phyloP scores from a whole-genome alignment of 805 yeast species.

The Vanderwaltozyma polyspora region DNA sequence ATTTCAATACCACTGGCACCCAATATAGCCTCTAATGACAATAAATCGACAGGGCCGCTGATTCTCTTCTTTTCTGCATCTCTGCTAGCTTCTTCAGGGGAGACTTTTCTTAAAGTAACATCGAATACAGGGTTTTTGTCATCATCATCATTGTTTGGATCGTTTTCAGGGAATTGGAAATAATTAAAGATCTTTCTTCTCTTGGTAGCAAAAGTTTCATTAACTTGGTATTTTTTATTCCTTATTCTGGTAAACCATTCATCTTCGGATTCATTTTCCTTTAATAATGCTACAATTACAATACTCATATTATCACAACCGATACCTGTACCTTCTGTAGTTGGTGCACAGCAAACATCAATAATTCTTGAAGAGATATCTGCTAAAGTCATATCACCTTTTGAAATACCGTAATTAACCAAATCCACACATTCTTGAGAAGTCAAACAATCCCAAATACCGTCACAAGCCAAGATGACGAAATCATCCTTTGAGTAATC shows the following conservation, averaged over 20 bases:
- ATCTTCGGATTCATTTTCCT: slow-evolving; percentile 37
- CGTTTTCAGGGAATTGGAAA: slow-evolving; percentile 38
- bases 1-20: slow-evolving; percentile 26
- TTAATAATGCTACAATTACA: slow-evolving; percentile 71
- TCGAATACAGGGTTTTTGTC: slow-evolving; percentile 9
- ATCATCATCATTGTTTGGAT: slow-evolving; percentile 24
- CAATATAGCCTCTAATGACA: slow-evolving; percentile 24
- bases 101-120: slow-evolving; percentile 12
- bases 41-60: slow-evolving; percentile 17
- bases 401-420: slow-evolving; percentile 79
- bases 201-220: slow-evolving; percentile 33
- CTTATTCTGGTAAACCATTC: slow-evolving; percentile 53
- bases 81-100: neutral
- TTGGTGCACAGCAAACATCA: slow-evolving; percentile 94
- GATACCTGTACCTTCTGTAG: slow-evolving; percentile 84
- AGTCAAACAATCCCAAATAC: slow-evolving; percentile 96
- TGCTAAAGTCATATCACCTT: slow-evolving; percentile 47
- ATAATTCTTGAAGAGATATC: slow-evolving; percentile 80
- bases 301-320: slow-evolving; percentile 99
- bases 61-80: neutral
- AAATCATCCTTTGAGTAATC: slow-evolving; percentile 70
- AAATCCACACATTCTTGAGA: slow-evolving; percentile 91
- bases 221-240: slow-evolving; percentile 25
- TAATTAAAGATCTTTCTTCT: slow-evolving; percentile 39
- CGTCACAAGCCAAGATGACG: slow-evolving; percentile 90